Base-by-base conservation (phyloP, 2,329 filamentous ascomycete genomes). In the Aspergillus pseudoglaucus region DNA sequence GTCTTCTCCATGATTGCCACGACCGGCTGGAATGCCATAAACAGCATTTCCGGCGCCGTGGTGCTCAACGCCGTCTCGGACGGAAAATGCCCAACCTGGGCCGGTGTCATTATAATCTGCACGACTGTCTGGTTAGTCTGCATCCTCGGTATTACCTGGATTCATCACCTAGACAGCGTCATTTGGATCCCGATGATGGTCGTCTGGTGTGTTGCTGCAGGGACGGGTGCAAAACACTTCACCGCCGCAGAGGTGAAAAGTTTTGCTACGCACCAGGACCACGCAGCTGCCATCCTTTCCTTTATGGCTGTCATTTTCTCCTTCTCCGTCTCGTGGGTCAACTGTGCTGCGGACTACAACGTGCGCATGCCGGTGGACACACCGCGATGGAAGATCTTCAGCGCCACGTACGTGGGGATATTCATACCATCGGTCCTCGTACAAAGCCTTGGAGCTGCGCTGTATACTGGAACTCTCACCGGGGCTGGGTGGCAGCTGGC, bases 11-110 rank as follows among this genome's bases (percentile, higher is more conserved):
- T 68, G 59, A 51, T 68, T 15, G 60, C 62, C 35, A 68, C 65
- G 17, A 68, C 65, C 17, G 66, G 65, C 6, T 69, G 66, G 66
- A 68, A 67, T 37, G 65, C 64, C 14, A 68, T 69, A 43, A 69
- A 69, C 47, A 65, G 63, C 7, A 69, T 69, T 37, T 67, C 66
- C 5, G 66, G 66, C 2, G 64, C 66, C 2, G 60, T 58, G 2
- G 62, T 65, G 1, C 54, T 69, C 12, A 62, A 65, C 38, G 66
- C 65, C 1, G 47, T 68, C 6, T 69, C 65, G 2, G 53, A 68
- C 41, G 66, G 66, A n/a, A 59, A 50, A 27, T 65, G 59, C 37
- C 66, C 66, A 10, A 59, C 59, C 18, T 69, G 66, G 66, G 63
- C 61, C 1, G 66, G 66, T 6, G 65, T 67, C 2, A 63, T 69